Conservation (phyloP, 805 yeast genomes). For the Metschnikowia kofuensis region DNA sequence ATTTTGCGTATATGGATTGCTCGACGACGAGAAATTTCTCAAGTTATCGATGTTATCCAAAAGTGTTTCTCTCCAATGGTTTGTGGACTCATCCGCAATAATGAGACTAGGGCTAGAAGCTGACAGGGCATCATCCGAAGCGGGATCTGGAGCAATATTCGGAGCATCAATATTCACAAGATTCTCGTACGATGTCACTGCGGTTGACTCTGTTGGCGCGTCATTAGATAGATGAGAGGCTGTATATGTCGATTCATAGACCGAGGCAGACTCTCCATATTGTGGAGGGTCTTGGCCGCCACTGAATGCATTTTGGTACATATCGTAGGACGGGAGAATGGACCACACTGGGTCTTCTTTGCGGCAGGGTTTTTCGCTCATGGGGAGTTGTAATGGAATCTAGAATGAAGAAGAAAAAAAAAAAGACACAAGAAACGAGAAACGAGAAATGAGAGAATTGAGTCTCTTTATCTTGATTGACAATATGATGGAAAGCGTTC, state of each 20-base stretch:
- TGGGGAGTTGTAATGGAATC: too few species aligned
- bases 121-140: neutral
- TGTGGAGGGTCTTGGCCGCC: conserved; percentile 15
- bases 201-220: neutral
- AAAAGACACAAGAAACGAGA: too few species aligned
- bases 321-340: conserved; percentile 39
- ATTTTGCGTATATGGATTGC: conserved; percentile 25
- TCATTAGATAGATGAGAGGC: conserved; percentile 2
- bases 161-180: neutral
- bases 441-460: too few species aligned
- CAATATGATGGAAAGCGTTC: too few species aligned
- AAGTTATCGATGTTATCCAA: conserved; percentile 37
- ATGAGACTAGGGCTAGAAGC: conserved; percentile 16
- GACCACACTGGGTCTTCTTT: conserved; percentile 34
- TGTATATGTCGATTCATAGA: conserved; percentile 5
- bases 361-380: conserved; percentile 1
- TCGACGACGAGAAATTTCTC: conserved; percentile 29
- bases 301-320: conserved; percentile 24
- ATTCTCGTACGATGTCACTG: conserved; percentile 1
- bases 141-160: neutral
- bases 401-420: too few species aligned
- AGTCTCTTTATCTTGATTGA: too few species aligned
- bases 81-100: conserved; percentile 33
- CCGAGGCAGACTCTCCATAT: conserved; percentile 11
- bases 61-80: conserved; percentile 36